Conservation (phyloP, 371 early-diverging fungal species). For the Mortierella sp. region DNA sequence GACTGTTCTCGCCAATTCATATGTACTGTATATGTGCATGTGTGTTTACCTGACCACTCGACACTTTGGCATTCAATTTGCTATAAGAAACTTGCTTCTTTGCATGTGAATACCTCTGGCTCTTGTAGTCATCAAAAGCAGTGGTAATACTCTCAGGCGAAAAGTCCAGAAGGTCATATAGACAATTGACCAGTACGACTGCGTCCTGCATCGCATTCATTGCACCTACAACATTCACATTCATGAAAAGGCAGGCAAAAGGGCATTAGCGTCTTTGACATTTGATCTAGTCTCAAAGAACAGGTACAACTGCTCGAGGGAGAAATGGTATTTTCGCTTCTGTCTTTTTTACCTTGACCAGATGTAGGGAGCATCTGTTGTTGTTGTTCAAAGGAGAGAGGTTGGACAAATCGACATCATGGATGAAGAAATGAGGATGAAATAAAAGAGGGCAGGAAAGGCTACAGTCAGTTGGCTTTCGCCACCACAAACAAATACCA, state of each 20-base stretch:
- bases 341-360: not conserved
- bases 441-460: not conserved
- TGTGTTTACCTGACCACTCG: slow-evolving; percentile 18
- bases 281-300: not conserved
- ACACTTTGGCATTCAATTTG: slow-evolving; percentile 3
- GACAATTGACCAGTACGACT: slow-evolving; percentile 14
- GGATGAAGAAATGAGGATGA: not conserved
- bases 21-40: not conserved
- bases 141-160: slow-evolving; percentile 1
- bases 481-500: not conserved
- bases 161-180: slow-evolving; percentile 5
- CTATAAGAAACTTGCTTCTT: slow-evolving; percentile 6
- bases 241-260: not conserved
- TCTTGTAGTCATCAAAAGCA: slow-evolving; percentile 11
- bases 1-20: not conserved
- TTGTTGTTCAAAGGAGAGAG: not conserved
- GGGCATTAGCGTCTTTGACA: not conserved
- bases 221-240: slow-evolving; percentile 8
- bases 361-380: slow-evolving; percentile 3
- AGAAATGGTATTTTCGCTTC: not conserved
- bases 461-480: not conserved
- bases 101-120: slow-evolving; percentile 3
- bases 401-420: not conserved
- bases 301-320: not conserved
- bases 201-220: slow-evolving; percentile 29